Conservation (phyloP, 805 yeast species). For the Lachancea lanzarotensis region DNA sequence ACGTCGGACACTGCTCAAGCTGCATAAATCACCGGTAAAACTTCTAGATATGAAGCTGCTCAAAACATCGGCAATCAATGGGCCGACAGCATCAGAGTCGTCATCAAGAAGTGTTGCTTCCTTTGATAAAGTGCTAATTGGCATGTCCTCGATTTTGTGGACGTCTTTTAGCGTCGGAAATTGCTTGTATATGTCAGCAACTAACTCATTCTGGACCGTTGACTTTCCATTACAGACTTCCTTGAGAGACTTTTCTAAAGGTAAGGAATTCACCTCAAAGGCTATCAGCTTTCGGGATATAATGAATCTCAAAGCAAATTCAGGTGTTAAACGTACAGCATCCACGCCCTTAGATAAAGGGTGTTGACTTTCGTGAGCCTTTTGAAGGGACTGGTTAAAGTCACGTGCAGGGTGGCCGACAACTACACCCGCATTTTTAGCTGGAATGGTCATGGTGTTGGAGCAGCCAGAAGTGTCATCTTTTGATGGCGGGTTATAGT, state of each 20-base stretch:
- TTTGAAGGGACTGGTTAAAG: conserved; percentile 58
- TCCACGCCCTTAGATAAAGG: neutral
- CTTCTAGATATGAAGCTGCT: conserved; percentile 10
- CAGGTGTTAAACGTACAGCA: neutral
- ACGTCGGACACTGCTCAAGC: conserved; percentile 7
- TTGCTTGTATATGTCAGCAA: conserved; percentile 12
- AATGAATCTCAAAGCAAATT: conserved; percentile 17
- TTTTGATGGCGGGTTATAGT: conserved; percentile 46
- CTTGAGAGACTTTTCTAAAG: conserved; percentile 80
- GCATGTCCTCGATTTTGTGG: conserved; percentile 10
- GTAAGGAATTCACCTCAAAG: conserved; percentile 25
- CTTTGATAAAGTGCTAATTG: neutral
- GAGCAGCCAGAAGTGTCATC: neutral
- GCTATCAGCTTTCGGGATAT: conserved; percentile 19
- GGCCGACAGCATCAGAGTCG: conserved; percentile 3
- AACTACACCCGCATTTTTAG: neutral
- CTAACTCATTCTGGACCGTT: conserved; percentile 37
- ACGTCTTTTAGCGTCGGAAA: conserved; percentile 7
- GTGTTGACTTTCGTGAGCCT: neutral
- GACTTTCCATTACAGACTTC: conserved; percentile 95
- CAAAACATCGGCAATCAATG: conserved; percentile 9
- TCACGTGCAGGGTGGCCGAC: conserved; percentile 37
- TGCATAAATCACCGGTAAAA: conserved; percentile 8
- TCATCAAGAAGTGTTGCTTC: neutral
- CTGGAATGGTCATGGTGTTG: neutral